Evolutionary conservation across 2,329 filamentous ascomycete genomes (phyloP), one percentile per base, ranked within the genome.

Genomic region (Sporothrix humicola): DNA sequence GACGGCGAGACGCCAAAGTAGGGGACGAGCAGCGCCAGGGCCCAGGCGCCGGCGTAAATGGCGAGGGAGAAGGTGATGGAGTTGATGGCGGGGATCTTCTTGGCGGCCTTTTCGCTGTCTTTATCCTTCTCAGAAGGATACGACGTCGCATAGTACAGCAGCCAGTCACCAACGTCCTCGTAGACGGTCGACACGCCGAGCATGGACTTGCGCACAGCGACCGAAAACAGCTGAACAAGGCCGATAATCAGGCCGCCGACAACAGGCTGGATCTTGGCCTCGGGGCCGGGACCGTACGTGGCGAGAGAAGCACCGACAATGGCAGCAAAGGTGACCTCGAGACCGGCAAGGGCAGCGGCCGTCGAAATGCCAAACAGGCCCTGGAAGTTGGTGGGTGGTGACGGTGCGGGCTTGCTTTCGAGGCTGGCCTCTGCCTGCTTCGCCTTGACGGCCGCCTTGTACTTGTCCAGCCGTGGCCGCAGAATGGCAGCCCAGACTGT

Each of bases 111-210:
- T 44, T 42, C 31, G 26, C 42, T 9, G 20, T n/a, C 26, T 23
- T 31, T 20, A 10, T 31, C 13, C 20, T 66, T 66, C 42, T 66
- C 61, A 2, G 61, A 48, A 1, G 63, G 37, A 3, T 72, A 37
- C 2, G 69, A 63, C 1, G 69, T 31, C 23, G 61, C 37, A 17
- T 61, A 52, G 73, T 74, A 76, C 46, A 85, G 86, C 75, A 90
- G 83, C 76, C 85, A 84, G 72, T 85, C 85, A 9, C 89, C 90
- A 5, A 87, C 76, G 77, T 92, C 89, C 77, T 91, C 88, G 76
- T 89, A 92, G 0, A 86, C 87, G 0, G 83, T 84, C 2, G 90
- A 92, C 1, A 90, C 86, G 6, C 90, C 90, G 3, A 93, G 79
- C 74, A 90, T 83, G 56, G 84, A 82, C 26, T 83, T 83, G 31